Evolutionary conservation across 2,329 filamentous ascomycete genomes (phyloP), one percentile per base, ranked within the genome.

Genomic region (Colletotrichum tropicicola): DNA sequence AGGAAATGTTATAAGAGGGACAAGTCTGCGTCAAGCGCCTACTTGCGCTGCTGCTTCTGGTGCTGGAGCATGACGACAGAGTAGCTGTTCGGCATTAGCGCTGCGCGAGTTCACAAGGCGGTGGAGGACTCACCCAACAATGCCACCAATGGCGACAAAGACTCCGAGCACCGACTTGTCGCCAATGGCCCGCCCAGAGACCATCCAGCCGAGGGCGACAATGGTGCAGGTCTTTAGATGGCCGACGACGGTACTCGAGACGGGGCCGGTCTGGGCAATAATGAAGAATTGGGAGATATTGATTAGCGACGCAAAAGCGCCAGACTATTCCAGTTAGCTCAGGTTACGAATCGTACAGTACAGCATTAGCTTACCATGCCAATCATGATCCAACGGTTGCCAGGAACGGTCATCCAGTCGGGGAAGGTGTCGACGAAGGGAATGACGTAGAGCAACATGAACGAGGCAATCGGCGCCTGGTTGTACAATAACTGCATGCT

Each of bases 401-500:
- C 64, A 4, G 81, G 79, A 2, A 89, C 82, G 28, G 82, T 79
- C 12, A 73, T 76, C 83, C 85, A 88, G 10, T 80, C 79, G 3
- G 89, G 88, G 70, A 90, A 87, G 15, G 82, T 85, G 70, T 92
- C 90, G 19, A 87, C 79, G 70, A 91, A 90, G 0, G 89, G 89
- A 65, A 91, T 89, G 35, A 86, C 83, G 70, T 90, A 91, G 27
- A 91, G 82, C 55, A 92, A 82, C 68, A 91, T 74, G 65, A 89
- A 82, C 2, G 86, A 84, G 21, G 88, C 87, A 2, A 90, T 78
- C 2, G 89, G 88, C 2, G 89, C 87, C 75, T 91, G 89, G 75
- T 90, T 91, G 77, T 87, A 87, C 10, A 92, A 81, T 30, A 92
- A 78, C 78, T 92, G 90, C 84, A 90, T 89, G 75, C 88, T 91